A percentile compares a stretch with the other conserved stretches of the same genome.
phyloP scores from a whole-genome alignment of 2,329 filamentous ascomycete genomes.

The Trichoderma afroharzianum region DNA sequence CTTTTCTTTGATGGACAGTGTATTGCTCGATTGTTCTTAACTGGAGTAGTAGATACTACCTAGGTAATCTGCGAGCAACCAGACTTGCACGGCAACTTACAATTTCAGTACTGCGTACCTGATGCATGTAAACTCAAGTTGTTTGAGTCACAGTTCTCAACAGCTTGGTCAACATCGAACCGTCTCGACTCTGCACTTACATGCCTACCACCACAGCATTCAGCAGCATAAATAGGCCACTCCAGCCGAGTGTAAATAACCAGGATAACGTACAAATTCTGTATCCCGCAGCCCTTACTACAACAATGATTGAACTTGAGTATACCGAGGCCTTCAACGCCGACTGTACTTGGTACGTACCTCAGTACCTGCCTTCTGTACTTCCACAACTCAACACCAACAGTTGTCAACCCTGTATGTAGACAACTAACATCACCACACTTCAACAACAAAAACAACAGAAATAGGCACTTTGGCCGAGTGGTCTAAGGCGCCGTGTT shows the following conservation, averaged over 20 bases:
- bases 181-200: neutral
- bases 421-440: neutral
- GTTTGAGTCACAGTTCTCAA: neutral
- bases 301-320: too few species aligned
- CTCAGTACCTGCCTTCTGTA: neutral
- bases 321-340: too few species aligned
- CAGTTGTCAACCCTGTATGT: neutral
- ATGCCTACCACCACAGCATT: neutral
- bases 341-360: too few species aligned
- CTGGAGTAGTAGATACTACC: neutral
- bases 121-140: neutral
- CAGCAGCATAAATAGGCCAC: too few species aligned
- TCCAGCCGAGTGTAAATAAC: too few species aligned
- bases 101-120: neutral
- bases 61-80: too few species aligned
- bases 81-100: neutral
- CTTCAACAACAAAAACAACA: neutral
- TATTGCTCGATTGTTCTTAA: neutral
- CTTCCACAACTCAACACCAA: neutral
- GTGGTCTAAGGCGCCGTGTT: conserved; percentile 26
- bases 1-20: neutral
- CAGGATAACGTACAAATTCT: neutral
- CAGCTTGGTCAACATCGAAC: neutral
- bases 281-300: neutral
- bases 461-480: conserved; percentile 27